Evolutionary conservation across 1,139 yeast genomes (phyloP).

Genomic region (Protomyces arabidopsidicola): DNA sequence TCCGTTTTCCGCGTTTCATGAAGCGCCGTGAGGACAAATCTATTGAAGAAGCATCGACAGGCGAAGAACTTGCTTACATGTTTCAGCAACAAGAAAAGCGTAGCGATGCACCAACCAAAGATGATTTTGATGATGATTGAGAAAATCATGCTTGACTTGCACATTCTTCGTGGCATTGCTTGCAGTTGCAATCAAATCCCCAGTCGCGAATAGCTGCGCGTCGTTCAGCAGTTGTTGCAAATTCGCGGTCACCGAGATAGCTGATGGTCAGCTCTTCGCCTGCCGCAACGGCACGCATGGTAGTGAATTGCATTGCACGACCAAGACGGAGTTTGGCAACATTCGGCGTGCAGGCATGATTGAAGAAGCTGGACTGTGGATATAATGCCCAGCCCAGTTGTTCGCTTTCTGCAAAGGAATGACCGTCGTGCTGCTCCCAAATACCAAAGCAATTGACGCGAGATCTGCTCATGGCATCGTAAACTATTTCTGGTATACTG

Average conservation of each 20-base stretch:
- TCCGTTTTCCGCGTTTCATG: slow-evolving; percentile 86
- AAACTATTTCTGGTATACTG: slow-evolving; percentile 35
- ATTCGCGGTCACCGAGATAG: slow-evolving; percentile 24
- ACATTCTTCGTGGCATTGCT: background rate
- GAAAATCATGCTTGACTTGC: background rate
- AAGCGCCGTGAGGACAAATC: slow-evolving; percentile 82
- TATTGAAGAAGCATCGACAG: slow-evolving; percentile 82
- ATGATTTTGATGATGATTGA: slow-evolving; percentile 18
- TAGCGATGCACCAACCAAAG: background rate
- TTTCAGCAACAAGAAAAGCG: slow-evolving; percentile 23
- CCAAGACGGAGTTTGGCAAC: slow-evolving; percentile 42
- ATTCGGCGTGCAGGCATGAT: slow-evolving; percentile 58
- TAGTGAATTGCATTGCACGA: slow-evolving; percentile 37
- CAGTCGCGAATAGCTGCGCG: slow-evolving; percentile 6
- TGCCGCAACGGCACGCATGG: slow-evolving; percentile 1
- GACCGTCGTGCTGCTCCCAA: slow-evolving; percentile 47
- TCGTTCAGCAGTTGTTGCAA: background rate
- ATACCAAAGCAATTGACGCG: slow-evolving; percentile 74
- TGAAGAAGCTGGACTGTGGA: slow-evolving; percentile 66
- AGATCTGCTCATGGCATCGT: slow-evolving; percentile 56
- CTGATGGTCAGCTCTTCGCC: slow-evolving; percentile 24
- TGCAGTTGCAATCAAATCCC: slow-evolving; percentile 19
- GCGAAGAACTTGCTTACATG: slow-evolving; percentile 85
- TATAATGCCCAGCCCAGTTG: slow-evolving; percentile 63
- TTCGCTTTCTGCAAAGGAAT: slow-evolving; percentile 46